A percentile compares a stretch with the other conserved stretches of the same genome.
Evolutionary conservation across 805 yeast genomes (phyloP).

Genomic region (Kazachstania psychrophila): DNA sequence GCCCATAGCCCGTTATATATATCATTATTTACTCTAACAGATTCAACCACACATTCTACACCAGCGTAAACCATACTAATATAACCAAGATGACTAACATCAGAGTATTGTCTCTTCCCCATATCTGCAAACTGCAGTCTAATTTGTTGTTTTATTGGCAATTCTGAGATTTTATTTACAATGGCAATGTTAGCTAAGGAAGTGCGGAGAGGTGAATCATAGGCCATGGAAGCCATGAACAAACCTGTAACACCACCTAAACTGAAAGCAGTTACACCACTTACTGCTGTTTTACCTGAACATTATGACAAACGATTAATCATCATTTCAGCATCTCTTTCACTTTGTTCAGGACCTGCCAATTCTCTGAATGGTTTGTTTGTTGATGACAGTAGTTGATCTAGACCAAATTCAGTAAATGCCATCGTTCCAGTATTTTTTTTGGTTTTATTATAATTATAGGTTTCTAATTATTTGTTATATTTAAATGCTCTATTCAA

Average conservation of each 20-base stretch:
- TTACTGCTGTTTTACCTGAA: conserved; percentile 85
- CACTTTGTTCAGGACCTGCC: conserved; percentile 89
- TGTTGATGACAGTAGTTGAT: conserved; percentile 31
- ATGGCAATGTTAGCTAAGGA: conserved; percentile 25
- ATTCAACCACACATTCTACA: conserved; percentile 83
- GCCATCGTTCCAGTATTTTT: conserved; percentile 21
- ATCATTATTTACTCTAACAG: conserved; percentile 81
- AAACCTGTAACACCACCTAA: conserved; percentile 93
- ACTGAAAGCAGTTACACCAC: conserved; percentile 89
- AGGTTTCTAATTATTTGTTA: no score
- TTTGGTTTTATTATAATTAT: no score
- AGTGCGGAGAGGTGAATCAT: conserved; percentile 35
- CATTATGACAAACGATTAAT: conserved; percentile 81
- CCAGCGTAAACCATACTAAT: conserved; percentile 89
- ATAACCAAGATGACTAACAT: conserved; percentile 90
- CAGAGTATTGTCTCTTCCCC: conserved; percentile 75
- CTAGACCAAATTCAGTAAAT: conserved; percentile 37
- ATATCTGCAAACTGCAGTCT: conserved; percentile 82
- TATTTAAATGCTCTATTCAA: no score
- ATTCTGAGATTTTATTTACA: conserved; percentile 51
- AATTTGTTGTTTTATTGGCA: conserved; percentile 90
- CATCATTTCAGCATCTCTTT: conserved; percentile 77
- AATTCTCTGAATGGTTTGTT: conserved; percentile 53
- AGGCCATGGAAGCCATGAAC: conserved; percentile 66
- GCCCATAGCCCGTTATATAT: conserved; percentile 85